A percentile compares a stretch with the other conserved stretches of the same genome.
Evolutionary conservation across 2,329 filamentous ascomycete species (phyloP).

Genomic region (Thermochaetoides dissita): DNA sequence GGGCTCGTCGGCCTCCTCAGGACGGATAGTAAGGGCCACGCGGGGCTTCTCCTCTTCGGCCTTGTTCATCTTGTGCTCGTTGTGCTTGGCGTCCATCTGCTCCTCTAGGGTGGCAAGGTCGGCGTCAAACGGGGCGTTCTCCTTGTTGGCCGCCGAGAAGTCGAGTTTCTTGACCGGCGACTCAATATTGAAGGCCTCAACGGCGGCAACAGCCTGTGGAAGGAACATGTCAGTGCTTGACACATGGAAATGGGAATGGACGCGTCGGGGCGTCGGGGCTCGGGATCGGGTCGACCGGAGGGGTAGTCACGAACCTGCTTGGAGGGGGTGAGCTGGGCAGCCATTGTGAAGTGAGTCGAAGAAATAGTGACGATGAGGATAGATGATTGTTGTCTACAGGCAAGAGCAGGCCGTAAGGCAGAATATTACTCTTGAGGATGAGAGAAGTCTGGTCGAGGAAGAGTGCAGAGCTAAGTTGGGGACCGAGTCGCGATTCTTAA

Average conservation of each 20-base stretch:
- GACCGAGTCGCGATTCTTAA: constrained; percentile 13
- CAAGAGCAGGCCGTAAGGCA: too few relatives aligned
- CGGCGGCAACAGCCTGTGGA: constrained; percentile 64
- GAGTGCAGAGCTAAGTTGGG: constrained; percentile 1
- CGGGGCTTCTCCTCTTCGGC: constrained; percentile 28
- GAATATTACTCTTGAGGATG: too few relatives aligned
- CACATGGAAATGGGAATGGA: constrained; percentile 6
- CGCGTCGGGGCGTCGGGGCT: constrained; percentile 19
- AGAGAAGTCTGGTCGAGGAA: not conserved
- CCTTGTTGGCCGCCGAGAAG: constrained; percentile 63
- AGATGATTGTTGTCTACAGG: too few relatives aligned
- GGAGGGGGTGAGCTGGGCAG: constrained; percentile 52
- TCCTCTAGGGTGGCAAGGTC: constrained; percentile 37
- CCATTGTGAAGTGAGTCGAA: constrained; percentile 40
- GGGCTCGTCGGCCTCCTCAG: constrained; percentile 70
- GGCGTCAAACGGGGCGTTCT: constrained; percentile 52
- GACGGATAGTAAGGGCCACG: constrained; percentile 41
- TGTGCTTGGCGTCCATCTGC: constrained; percentile 45
- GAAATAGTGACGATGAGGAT: not conserved
- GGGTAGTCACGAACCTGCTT: constrained; percentile 35
- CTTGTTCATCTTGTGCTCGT: constrained; percentile 41
- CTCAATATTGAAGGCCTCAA: constrained; percentile 84
- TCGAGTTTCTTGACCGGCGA: constrained; percentile 83
- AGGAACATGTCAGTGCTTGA: constrained; percentile 20
- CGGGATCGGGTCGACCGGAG: constrained; percentile 5